Evolutionary conservation across 371 early-diverging fungal species (phyloP).

Genomic region (Lichtheimia ramosa): DNA sequence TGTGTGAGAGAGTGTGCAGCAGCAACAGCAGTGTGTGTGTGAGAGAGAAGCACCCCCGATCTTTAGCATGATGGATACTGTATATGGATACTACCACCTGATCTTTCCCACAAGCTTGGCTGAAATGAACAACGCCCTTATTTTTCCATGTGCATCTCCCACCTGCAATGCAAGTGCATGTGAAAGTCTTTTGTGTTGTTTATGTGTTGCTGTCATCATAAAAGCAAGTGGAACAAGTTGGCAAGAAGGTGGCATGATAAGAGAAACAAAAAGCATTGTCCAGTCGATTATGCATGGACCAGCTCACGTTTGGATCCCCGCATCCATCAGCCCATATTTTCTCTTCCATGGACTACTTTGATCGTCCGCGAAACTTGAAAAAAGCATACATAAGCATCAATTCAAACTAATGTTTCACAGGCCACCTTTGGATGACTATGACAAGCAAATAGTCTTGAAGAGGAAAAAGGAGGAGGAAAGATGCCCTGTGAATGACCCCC

Average conservation of each 20-base stretch:
- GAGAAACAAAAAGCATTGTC: too few relatives aligned
- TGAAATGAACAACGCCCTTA: conserved; percentile 4
- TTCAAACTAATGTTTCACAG: neutral
- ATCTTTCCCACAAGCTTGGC: conserved; percentile 11
- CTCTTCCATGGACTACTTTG: neutral
- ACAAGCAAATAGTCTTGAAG: neutral
- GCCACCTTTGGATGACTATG: neutral
- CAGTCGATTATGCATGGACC: too few relatives aligned
- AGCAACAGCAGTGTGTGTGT: too few relatives aligned
- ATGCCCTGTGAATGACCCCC: too few relatives aligned
- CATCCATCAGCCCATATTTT: neutral
- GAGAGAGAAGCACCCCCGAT: conserved; percentile 5
- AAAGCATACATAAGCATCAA: conserved; percentile 3
- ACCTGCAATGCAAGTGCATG: conserved; percentile 4
- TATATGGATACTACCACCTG: conserved; percentile 10
- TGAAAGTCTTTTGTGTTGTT: neutral
- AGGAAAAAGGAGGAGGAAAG: neutral
- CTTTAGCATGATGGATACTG: conserved; percentile 3
- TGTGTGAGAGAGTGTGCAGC: too few relatives aligned
- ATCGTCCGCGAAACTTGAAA: neutral
- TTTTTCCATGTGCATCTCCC: conserved; percentile 16
- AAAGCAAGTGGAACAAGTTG: too few relatives aligned
- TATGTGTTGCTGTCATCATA: neutral
- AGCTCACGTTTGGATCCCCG: neutral
- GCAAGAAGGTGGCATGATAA: too few relatives aligned